phyloP scores from a whole-genome alignment of 345 rosid genomes.

The Brassica cretica region DNA sequence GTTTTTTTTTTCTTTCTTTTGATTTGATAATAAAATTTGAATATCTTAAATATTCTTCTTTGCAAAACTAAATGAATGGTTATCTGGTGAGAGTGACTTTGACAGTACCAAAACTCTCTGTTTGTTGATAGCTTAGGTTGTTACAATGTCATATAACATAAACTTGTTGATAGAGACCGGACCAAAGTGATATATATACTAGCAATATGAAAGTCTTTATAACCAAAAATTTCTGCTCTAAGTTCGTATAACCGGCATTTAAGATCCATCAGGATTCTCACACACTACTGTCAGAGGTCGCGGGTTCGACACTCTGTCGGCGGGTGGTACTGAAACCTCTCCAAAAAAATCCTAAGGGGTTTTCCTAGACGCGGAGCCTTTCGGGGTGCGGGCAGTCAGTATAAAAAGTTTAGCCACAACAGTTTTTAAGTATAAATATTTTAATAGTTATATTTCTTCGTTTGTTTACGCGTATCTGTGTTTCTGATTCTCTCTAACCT shows the following conservation, averaged over 20 bases:
- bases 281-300: too few relatives aligned
- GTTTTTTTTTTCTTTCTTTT: not conserved
- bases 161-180: not conserved
- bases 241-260: conserved; percentile 7
- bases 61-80: not conserved
- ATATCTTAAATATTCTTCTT: not conserved
- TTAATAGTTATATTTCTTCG: too few relatives aligned
- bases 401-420: too few relatives aligned
- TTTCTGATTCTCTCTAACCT: too few relatives aligned
- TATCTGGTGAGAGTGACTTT: not conserved
- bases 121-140: not conserved
- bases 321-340: too few relatives aligned
- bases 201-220: too few relatives aligned
- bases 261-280: not conserved
- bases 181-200: not conserved
- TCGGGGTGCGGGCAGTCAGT: too few relatives aligned
- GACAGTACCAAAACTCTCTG: conserved; percentile 2
- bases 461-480: too few relatives aligned
- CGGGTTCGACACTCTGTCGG: too few relatives aligned
- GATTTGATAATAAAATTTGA: not conserved
- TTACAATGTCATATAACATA: not conserved
- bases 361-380: too few relatives aligned
- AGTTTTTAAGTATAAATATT: too few relatives aligned
- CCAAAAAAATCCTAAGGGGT: too few relatives aligned
- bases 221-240: conserved; percentile 14